These are phyloP conservation scores for Trichosporon coremiiforme DNA, from an alignment of 1,284 basidiomycete species.

Conservation along the genomic window DNA sequence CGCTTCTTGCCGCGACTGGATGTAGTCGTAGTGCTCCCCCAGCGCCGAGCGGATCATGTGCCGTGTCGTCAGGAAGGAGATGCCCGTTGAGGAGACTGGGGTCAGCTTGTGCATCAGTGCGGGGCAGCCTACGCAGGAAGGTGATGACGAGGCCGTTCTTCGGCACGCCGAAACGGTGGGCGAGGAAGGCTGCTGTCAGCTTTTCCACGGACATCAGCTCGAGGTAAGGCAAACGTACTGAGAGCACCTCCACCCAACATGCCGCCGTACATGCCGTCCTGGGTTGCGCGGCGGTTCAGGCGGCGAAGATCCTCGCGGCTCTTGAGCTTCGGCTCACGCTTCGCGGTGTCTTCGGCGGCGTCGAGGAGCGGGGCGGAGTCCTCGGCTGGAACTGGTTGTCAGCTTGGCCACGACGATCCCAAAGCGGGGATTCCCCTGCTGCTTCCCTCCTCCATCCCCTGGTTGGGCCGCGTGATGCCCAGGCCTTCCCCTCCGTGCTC, in stretches of 20 bases:
- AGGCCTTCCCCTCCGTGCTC: no score
- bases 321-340: constrained; percentile 22
- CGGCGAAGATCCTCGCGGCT: constrained; percentile 27
- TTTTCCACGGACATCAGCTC: background rate
- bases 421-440: background rate
- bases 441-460: background rate
- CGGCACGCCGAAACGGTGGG: constrained; percentile 24
- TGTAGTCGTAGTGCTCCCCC: constrained; percentile 24
- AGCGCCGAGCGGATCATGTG: constrained; percentile 32
- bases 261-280: constrained; percentile 33
- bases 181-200: constrained; percentile 28
- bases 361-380: constrained; percentile 18
- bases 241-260: constrained; percentile 29
- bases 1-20: background rate
- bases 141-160: constrained; percentile 39
- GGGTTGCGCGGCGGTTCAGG: constrained; percentile 30
- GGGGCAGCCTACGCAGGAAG: constrained; percentile 33
- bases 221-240: constrained; percentile 24
- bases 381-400: background rate
- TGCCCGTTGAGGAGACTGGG: constrained; percentile 38
- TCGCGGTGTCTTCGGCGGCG: constrained; percentile 11
- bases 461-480: no score
- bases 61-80: constrained; percentile 38
- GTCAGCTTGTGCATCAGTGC: background rate
- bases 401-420: background rate